Evolutionary conservation across 208 protist species (phyloP), one percentile per base, ranked within the genome.

Genomic region (Herpetomonas muscarum): DNA sequence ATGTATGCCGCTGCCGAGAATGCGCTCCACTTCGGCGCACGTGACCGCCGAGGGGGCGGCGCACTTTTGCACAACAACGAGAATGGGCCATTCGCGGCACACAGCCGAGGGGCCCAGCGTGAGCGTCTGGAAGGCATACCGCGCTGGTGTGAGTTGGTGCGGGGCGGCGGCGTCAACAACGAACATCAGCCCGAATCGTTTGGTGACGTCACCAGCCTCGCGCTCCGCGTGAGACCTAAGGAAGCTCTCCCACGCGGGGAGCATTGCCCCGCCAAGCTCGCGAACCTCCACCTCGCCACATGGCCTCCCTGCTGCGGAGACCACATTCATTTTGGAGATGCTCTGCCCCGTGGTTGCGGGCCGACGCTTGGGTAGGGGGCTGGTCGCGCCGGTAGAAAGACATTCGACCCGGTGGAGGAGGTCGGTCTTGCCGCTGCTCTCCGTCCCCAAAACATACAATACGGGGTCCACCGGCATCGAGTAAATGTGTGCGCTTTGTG

Each of bases 271-370:
- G 1, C 81, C 82, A 12, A 93, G 42, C 67, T 93, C 87, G 28
- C 74, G 51, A 32, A 89, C 13, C 51, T 90, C 81, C 5, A 90
- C 61, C n/a, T 60, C 59, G 10, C 6, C 56, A 34, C 49, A 37
- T 59, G 56, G 32, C 26, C 17, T 42, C 7, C 17, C n/a, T 31
- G 25, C 21, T 1, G 44, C 12, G 34, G 68, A 54, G 49, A 53
- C 4, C 2, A 88, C 15, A 26, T 10, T 22, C 46, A 88, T 17
- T n/a, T 31, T 60, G 30, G 59, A 46, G 37, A 94, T 64, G 46
- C 87, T 76, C 49, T 94, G 87, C 28, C 84, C 87, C 25, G 65
- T 75, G 9, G 87, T 94, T 28, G 87, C 65, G 15, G 55, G 41
- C 3, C 75, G 54, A 24, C 74, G 62, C 10, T 25, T 56, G 1